Percentiles rank a stretch among this genome's conserved stretches.
Conservation (phyloP, 2,329 filamentous ascomycete species). For the Aspergillus puulaauensis region DNA sequence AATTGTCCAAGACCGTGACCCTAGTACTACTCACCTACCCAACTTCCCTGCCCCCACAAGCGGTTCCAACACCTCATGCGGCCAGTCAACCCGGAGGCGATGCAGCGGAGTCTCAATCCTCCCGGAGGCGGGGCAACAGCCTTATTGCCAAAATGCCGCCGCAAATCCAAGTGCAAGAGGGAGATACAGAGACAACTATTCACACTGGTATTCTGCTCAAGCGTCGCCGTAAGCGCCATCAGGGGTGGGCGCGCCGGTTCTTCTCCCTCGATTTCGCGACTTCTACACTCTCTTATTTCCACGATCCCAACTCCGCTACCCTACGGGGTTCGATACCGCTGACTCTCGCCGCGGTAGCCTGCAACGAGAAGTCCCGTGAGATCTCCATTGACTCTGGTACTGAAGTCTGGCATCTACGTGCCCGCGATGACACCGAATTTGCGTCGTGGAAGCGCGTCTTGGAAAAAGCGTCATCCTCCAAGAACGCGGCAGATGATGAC, state of each 20-base stretch:
- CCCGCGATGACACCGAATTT: slow-evolving; percentile 81
- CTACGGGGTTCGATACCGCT: slow-evolving; percentile 89
- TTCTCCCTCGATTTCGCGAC: slow-evolving; percentile 95
- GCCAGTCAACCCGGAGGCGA: slow-evolving; percentile 48
- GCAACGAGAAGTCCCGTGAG: slow-evolving; percentile 82
- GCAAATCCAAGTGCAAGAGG: slow-evolving; percentile 25
- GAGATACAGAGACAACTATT: slow-evolving; percentile 55
- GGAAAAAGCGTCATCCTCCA: slow-evolving; percentile 78
- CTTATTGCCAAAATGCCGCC: slow-evolving; percentile 22
- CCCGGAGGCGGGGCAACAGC: slow-evolving; percentile 31
- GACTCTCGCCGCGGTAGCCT: slow-evolving; percentile 84
- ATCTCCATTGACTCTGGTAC: slow-evolving; percentile 97
- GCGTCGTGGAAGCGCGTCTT: slow-evolving; percentile 82
- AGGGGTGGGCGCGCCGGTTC: slow-evolving; percentile 88
- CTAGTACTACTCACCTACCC: slow-evolving; percentile 94
- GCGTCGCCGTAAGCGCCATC: slow-evolving; percentile 86
- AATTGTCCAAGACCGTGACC: slow-evolving; percentile 88
- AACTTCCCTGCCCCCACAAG: slow-evolving; percentile 58
- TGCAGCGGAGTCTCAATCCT: slow-evolving; percentile 44
- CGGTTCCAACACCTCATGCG: slow-evolving; percentile 43
- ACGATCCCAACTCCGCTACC: slow-evolving; percentile 88
- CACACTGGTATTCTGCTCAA: slow-evolving; percentile 87
- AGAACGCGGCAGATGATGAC: slow-evolving; percentile 36
- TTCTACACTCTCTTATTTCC: slow-evolving; percentile 93
- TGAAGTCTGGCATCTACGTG: slow-evolving; percentile 92